phyloP scores from a whole-genome alignment of 202 grass and related monocot species.

The Schoenoplectus triqueter region DNA sequence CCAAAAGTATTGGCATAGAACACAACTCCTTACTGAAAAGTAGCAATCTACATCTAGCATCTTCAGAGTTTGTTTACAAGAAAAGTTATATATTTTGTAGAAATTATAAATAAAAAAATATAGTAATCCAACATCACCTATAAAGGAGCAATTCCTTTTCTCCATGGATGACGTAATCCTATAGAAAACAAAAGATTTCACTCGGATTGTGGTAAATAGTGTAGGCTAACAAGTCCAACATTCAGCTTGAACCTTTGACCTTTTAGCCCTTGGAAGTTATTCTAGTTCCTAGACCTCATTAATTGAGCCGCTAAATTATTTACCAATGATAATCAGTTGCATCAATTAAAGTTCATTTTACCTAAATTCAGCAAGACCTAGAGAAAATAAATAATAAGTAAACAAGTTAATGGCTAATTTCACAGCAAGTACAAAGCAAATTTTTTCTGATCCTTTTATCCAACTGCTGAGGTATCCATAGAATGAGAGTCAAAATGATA shows the following conservation, averaged over 20 bases:
- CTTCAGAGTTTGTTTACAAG: slow-evolving; percentile 8
- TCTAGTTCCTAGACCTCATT: not conserved
- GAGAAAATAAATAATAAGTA: not conserved
- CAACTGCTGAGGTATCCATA: slow-evolving; percentile 8
- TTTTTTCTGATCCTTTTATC: not conserved
- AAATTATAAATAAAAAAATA: not conserved
- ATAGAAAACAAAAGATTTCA: slow-evolving; percentile 45
- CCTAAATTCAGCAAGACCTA: slow-evolving; percentile 17
- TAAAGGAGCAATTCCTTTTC: slow-evolving; percentile 89
- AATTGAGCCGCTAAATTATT: slow-evolving; percentile 16
- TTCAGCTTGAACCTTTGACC: not conserved
- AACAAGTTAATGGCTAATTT: not conserved
- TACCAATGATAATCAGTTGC: not conserved
- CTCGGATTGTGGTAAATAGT: not conserved
- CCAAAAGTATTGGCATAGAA: not conserved
- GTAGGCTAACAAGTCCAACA: not conserved
- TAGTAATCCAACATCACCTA: slow-evolving; percentile 52
- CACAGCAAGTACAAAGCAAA: slow-evolving; percentile 26
- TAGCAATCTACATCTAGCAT: not conserved
- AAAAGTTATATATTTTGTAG: not conserved
- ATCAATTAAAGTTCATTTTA: not conserved
- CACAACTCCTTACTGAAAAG: not conserved
- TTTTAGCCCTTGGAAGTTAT: not conserved
- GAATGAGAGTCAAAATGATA: not conserved
- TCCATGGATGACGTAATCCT: slow-evolving; percentile 92